phyloP scores from a whole-genome alignment of 345 rosid species.

The Moricandia moricandioides region DNA sequence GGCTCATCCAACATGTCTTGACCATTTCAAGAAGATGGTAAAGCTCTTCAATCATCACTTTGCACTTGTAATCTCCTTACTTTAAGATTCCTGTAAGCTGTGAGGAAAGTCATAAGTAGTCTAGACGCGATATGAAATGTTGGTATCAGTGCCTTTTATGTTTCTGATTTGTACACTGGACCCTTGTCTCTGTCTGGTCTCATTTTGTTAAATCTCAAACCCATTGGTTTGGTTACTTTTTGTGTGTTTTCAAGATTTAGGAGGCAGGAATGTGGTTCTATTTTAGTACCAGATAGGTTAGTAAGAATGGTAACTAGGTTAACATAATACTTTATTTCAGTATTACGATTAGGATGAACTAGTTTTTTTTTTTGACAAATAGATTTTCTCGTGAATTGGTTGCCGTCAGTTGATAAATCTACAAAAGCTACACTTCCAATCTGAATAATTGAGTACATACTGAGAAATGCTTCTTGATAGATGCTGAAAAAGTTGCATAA shows the following conservation, averaged over 20 bases:
- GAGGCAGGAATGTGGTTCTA: not conserved
- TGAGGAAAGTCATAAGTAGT: constrained; percentile 19
- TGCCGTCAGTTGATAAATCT: not conserved
- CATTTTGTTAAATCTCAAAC: not conserved
- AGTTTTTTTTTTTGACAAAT: not conserved
- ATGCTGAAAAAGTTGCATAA: not conserved
- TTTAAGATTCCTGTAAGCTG: not conserved
- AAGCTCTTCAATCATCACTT: constrained; percentile 16
- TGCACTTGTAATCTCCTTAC: not conserved
- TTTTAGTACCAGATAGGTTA: not conserved
- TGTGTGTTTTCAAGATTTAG: constrained; percentile 2
- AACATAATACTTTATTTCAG: too few relatives aligned
- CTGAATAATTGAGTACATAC: not conserved
- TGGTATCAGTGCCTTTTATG: not conserved
- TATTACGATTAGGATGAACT: not conserved
- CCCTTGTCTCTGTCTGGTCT: constrained; percentile 4
- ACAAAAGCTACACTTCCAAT: not conserved
- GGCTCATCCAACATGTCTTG: constrained; percentile 40
- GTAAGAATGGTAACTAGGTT: not conserved
- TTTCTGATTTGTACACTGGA: constrained; percentile 5
- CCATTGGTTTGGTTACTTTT: not conserved
- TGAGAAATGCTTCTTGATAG: not conserved
- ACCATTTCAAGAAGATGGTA: constrained; percentile 14
- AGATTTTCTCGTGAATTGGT: not conserved
- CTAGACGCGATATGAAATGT: constrained; percentile 4